Evolutionary conservation across 225 moss, liverwort and hornwort species (phyloP), one percentile per base, ranked within the genome.

Genomic region (Bryum argenteum): DNA sequence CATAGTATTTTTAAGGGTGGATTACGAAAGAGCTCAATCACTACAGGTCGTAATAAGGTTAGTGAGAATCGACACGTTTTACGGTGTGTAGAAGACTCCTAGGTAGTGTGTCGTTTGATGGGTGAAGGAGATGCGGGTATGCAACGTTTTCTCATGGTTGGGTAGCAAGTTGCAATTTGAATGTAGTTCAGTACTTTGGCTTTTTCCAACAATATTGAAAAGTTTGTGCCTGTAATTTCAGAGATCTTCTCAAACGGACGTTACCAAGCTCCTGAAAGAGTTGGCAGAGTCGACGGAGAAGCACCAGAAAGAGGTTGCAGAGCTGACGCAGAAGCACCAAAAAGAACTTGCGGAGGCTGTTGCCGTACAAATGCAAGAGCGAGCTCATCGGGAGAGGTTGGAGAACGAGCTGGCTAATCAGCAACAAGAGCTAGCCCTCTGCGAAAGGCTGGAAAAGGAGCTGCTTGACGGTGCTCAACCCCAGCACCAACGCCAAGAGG

Each of bases 381-480:
- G 58, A 73, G 66, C 79, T 55, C 88, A 88, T 59, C 75, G 84
- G 47, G 82, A 84, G 79, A 82, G 84, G 84, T 80, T 88, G 72
- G 77, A 84, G 71, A 82, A 73, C 57, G 77, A 80, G 63, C 59
- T 88, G 75, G 88, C 80, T 54, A 82, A 79, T 74, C 88, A 88
- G 66, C 79, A 77, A 40, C 88, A 82, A 66, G 82, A 82, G 66
- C 55, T 84, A 26, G 79, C 76, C 26, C 66, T 81, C 20, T 82
- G 77, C 78, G 84, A 84, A 70, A 79, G 77, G 47, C 72, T 81
- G 15, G 84, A 84, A 77, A 82, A 88, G 54, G 82, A 82, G 81
- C 69, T 77, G 72, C 81, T 82, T 37, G 62, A 79, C 23, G 79
- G 75, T 80, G 77, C 79, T 69, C 82, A 79, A 66, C 75, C 82